Base-by-base conservation (phyloP, 148 eudicot species). In the Agrostemma githago region DNA sequence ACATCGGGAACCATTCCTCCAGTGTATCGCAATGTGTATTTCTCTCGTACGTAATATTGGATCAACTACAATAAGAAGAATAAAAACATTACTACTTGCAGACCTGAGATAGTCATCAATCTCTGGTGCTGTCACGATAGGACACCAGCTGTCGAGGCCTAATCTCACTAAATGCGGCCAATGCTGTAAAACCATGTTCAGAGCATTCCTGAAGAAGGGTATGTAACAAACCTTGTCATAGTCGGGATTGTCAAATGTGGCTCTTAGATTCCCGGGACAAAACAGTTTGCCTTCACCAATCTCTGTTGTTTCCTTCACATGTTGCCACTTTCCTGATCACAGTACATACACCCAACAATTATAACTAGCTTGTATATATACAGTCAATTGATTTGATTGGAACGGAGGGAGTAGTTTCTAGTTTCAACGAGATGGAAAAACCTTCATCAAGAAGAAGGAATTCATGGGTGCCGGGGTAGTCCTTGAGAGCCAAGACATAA, bases 1-100 rank as follows among this genome's bases (percentile, higher is more conserved):
- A 96, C 99, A 86, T 96, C 99, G 2, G 99, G 99, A 64, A 96
- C 99, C 97, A 92, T 96, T 85, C 99, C 99, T 81, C 99, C 99
- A 1, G 99, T 96, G 96, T 96, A 96, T 74, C 99, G 77, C 89
- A 96, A 74, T 17, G 99, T 96, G 96, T 96, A 96, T 72, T 96
- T 96, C 88, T 92, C 95, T 69, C 81, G 84, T 10, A 96, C 91
- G 44, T 96, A 96, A 81, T 90, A 87, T 79, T 96, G 86, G 77
- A 96, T 84, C 86, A 96, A 79, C 96, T 92, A 90, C 72, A 69
- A 71, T 6, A 15, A 62, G 74, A 76, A 63, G n/a, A n/a, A 39
- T 6, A 34, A 64, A 37, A 37, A 21, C 34, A 19, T 61, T 26
- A 7, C 10, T 26, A 14, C 16, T n/a, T 4, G 40, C 66, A 62